Conservation (phyloP, 208 protist genomes). For the Entamoeba invadens region DNA sequence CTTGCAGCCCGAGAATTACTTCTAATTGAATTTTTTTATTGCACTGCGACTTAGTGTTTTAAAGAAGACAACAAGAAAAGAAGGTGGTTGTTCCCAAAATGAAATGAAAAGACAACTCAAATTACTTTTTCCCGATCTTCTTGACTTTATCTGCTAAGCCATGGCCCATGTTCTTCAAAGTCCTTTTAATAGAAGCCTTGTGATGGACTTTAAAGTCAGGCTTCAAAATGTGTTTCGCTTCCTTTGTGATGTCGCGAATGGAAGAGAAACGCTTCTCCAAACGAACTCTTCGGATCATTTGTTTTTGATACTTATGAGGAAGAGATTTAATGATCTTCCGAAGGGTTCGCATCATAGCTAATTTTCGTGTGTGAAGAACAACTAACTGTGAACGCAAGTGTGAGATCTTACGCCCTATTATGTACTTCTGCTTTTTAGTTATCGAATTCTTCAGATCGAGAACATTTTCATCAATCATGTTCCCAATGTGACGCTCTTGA, state of each 20-base stretch:
- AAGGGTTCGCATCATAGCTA: not conserved
- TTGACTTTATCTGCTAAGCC: too few relatives aligned
- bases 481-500: not conserved
- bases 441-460: not conserved
- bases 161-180: not conserved
- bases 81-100: too few relatives aligned
- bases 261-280: not conserved
- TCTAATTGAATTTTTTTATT: not conserved
- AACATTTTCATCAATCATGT: not conserved
- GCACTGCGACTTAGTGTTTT: too few relatives aligned
- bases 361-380: not conserved
- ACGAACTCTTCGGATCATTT: not conserved
- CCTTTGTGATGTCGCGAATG: not conserved
- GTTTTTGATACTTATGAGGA: not conserved
- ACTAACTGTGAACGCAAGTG: not conserved
- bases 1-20: not conserved
- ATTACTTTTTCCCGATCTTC: too few relatives aligned
- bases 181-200: not conserved
- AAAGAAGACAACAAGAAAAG: too few relatives aligned
- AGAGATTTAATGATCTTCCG: not conserved
- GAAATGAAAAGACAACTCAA: too few relatives aligned
- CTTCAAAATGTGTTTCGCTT: not conserved
- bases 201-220: not conserved
- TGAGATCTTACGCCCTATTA: not conserved
- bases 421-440: not conserved